Base-by-base conservation (phyloP, 768 basidiomycete genomes). In the Tricholoma terreum region DNA sequence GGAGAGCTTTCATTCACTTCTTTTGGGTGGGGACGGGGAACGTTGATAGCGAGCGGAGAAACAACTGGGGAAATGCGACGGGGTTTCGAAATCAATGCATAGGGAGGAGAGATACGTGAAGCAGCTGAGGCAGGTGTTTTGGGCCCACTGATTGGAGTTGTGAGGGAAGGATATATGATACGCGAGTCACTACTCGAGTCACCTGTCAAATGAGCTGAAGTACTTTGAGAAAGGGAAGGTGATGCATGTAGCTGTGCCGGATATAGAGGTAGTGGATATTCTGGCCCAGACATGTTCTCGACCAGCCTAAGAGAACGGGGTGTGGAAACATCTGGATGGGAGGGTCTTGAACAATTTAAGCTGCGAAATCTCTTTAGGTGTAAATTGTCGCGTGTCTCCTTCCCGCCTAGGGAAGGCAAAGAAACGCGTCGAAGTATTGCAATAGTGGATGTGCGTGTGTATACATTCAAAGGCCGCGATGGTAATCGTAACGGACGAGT, bases 81-180 rank as follows among this genome's bases (percentile, higher is more conserved):
- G 30, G 58, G 38, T 35, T 55, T 57, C 7, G 61, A 54, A 38
- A 58, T 55, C 51, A 72, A 56, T 35, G 71, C 61, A 45, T 67
- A 73, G 1, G 73, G 72, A 40, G 64, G 67, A 24, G 73, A 73
- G 24, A 73, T 71, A 50, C 55, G 64, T 8, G 52, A 52, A 54
- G 50, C 6, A 31, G 38, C 6, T 42, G 54, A 21, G 40, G 14
- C 7, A 34, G 49, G n/a, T 21, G 22, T 24, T n/a, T 27, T 2
- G 6, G 54, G 53, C 14, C 40, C n/a, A 12, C 27, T 52, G 52
- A 22, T 31, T 27, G 52, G 40, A 10, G 6, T 34, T 40, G 8
- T 31, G 12, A 38, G 19, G 24, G 55, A 31, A 17, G 56, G 17
- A 34, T 27, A 42, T 9, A 27, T 57, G 36, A 52, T 21, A 35